Conservation (phyloP, 2,329 filamentous ascomycete species). For the Penicillium expansum region DNA sequence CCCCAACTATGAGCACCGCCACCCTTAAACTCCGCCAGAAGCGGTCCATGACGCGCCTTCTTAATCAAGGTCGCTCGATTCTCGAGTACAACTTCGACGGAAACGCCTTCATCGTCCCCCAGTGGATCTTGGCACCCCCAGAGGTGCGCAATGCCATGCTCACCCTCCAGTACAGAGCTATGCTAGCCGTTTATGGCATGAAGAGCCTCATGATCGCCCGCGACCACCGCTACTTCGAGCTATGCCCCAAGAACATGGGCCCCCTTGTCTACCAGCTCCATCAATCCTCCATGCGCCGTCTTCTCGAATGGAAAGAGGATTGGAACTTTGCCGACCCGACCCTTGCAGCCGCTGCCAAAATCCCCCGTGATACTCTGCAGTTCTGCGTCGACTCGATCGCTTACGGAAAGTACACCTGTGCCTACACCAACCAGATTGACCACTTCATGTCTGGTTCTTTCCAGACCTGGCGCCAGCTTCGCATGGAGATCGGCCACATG, state of each 20-base stretch:
- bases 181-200: constrained; percentile 12
- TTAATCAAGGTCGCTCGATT: constrained; percentile 3
- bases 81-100: constrained; percentile 16
- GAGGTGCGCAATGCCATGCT: constrained; percentile 10
- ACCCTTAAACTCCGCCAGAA: background rate
- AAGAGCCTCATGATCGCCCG: constrained; percentile 17
- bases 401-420: constrained; percentile 17
- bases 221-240: constrained; percentile 22
- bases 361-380: constrained; percentile 23
- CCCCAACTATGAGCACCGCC: background rate
- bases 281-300: constrained; percentile 23
- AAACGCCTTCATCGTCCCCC: constrained; percentile 15
- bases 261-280: constrained; percentile 13
- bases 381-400: constrained; percentile 23
- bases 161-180: constrained; percentile 17
- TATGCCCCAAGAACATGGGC: constrained; percentile 23
- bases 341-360: constrained; percentile 24
- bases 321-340: constrained; percentile 13
- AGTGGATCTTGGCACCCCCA: constrained; percentile 9
- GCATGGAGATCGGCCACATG: constrained; percentile 9
- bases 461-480: constrained; percentile 15
- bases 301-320: constrained; percentile 25
- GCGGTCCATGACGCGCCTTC: background rate
- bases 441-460: constrained; percentile 11
- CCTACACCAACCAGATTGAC: constrained; percentile 7